These are phyloP conservation scores for Sclerotinia borealis DNA, from an alignment of 2,329 filamentous ascomycete genomes.

Conservation along the genomic window DNA sequence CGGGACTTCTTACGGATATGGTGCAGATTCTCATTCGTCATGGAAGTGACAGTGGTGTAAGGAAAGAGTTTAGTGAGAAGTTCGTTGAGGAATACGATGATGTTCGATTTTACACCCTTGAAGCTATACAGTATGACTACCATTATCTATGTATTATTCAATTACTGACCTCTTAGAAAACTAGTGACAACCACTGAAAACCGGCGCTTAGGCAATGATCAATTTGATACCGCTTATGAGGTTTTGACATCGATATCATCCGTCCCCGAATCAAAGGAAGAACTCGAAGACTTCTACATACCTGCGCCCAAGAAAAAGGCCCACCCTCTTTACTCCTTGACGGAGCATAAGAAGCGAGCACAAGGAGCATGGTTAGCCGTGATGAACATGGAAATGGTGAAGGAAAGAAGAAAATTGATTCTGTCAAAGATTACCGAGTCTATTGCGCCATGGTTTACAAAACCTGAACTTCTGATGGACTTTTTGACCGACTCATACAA, in stretches of 20 bases:
- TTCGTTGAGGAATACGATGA: slow-evolving; percentile 79
- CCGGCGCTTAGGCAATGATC: slow-evolving; percentile 22
- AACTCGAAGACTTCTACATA: slow-evolving; percentile 64
- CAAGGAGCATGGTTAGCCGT: slow-evolving; percentile 84
- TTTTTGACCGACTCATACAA: slow-evolving; percentile 95
- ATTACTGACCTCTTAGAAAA: slow-evolving; percentile 28
- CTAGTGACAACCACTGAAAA: slow-evolving; percentile 30
- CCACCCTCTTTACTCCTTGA: slow-evolving; percentile 57
- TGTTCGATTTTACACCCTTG: slow-evolving; percentile 75
- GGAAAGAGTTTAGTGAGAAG: slow-evolving; percentile 68
- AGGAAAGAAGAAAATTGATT: slow-evolving; percentile 72
- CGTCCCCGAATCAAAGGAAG: slow-evolving; percentile 60
- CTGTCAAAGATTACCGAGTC: slow-evolving; percentile 68
- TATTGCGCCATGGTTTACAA: slow-evolving; percentile 83
- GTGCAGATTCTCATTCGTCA: slow-evolving; percentile 56
- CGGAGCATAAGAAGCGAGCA: slow-evolving; percentile 69
- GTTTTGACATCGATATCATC: slow-evolving; percentile 63
- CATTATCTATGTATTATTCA: slow-evolving; percentile 7
- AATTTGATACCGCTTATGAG: slow-evolving; percentile 53
- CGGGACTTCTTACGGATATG: slow-evolving; percentile 58
- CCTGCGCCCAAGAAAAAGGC: slow-evolving; percentile 59
- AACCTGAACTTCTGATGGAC: slow-evolving; percentile 86
- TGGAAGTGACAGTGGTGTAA: slow-evolving; percentile 51
- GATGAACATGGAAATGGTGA: slow-evolving; percentile 59
- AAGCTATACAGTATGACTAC: slow-evolving; percentile 60